Evolutionary conservation across 768 basidiomycete genomes (phyloP).

Genomic region (Royoungia palumana): DNA sequence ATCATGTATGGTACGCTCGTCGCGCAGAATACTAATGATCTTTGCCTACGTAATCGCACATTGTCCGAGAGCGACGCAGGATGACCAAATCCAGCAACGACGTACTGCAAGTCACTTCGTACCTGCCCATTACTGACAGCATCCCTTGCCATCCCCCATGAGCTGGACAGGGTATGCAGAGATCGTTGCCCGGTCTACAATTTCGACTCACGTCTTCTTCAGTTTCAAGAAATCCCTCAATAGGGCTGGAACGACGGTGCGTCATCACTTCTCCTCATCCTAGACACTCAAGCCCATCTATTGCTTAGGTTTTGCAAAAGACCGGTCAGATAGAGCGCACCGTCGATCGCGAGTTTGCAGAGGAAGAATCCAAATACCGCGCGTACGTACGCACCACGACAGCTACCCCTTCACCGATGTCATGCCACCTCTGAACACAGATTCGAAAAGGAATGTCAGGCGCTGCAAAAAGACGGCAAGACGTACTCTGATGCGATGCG

Average conservation of each 20-base stretch:
- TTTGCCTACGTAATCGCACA: constrained; percentile 15
- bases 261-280: constrained; percentile 23
- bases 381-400: constrained; percentile 49
- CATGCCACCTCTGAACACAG: constrained; percentile 41
- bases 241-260: constrained; percentile 85
- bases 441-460: constrained; percentile 94
- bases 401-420: neutral
- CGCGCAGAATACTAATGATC: too few relatives aligned
- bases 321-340: constrained; percentile 97
- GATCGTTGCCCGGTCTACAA: neutral
- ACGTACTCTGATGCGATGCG: constrained; percentile 93
- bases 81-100: too few relatives aligned
- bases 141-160: constrained; percentile 28
- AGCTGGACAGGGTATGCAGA: constrained; percentile 52
- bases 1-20: too few relatives aligned
- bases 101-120: too few relatives aligned
- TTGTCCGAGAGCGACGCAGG: neutral
- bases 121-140: too few relatives aligned
- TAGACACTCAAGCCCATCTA: constrained; percentile 3
- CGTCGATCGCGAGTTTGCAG: constrained; percentile 87
- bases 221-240: constrained; percentile 95
- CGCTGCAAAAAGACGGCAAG: constrained; percentile 94
- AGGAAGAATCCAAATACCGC: constrained; percentile 89
- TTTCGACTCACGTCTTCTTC: constrained; percentile 4
- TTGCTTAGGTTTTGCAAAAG: constrained; percentile 83